A percentile compares a stretch with the other conserved stretches of the same genome.
Conservation (phyloP, 169 alveolate genomes). For the Plasmodium vinckei region DNA sequence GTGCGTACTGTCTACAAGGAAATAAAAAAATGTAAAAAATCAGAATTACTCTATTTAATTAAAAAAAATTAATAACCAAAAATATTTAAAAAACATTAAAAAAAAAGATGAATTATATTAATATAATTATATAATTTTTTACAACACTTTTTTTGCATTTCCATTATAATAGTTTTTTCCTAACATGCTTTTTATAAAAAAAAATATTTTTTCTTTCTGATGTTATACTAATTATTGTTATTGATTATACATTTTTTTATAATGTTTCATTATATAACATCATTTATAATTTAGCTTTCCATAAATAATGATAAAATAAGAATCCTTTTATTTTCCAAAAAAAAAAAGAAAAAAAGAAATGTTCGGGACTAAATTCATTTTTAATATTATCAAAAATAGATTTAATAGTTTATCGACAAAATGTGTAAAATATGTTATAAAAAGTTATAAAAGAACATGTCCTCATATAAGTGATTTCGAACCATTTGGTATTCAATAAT, state of each 20-base stretch:
- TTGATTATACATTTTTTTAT: background rate
- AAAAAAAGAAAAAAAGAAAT: conserved; percentile 22
- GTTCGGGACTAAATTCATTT: conserved; percentile 70
- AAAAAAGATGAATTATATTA: background rate
- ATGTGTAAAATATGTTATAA: conserved; percentile 46
- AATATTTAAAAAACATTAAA: background rate
- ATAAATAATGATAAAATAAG: too few relatives aligned
- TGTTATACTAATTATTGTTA: background rate
- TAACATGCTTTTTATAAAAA: background rate
- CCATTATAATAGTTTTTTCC: conserved; percentile 2
- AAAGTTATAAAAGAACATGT: conserved; percentile 74
- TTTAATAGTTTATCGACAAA: conserved; percentile 58
- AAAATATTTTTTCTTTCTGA: background rate
- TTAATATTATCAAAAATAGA: conserved; percentile 48
- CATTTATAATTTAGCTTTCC: background rate
- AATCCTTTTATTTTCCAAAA: background rate
- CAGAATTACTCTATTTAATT: conserved; percentile 25
- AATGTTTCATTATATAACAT: background rate
- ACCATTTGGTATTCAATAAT: conserved; percentile 61
- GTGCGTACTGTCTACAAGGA: conserved; percentile 5
- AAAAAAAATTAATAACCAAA: conserved; percentile 8
- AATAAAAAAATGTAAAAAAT: conserved; percentile 10
- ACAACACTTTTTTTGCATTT: background rate
- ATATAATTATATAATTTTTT: background rate
- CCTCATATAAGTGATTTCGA: conserved; percentile 78